These are phyloP conservation scores for Skeletonema marinoi DNA, from an alignment of 108 stramenopile species.

Conservation along the genomic window DNA sequence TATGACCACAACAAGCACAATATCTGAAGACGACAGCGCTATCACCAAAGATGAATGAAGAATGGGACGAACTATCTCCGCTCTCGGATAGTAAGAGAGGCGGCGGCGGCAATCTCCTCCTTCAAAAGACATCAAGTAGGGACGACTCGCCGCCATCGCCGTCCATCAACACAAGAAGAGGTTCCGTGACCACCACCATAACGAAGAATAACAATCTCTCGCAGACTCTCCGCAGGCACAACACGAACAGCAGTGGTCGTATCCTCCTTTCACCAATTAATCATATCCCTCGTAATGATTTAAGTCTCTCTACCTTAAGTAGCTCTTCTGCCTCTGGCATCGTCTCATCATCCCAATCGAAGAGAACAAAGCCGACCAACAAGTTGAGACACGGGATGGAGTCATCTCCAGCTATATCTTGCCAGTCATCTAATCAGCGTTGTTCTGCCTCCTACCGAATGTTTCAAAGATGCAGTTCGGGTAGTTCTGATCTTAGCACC, in stretches of 20 bases:
- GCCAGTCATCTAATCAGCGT: neutral
- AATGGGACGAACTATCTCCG: too few species aligned
- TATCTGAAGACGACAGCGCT: too few species aligned
- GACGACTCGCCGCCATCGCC: too few species aligned
- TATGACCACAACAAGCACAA: too few species aligned
- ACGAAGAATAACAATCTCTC: too few species aligned
- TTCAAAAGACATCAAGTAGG: neutral
- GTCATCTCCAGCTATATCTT: neutral
- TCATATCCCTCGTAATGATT: neutral
- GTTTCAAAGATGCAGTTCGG: slow-evolving; percentile 3
- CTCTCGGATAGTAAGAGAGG: too few species aligned
- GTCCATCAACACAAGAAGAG: neutral
- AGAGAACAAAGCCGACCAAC: neutral
- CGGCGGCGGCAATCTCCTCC: neutral
- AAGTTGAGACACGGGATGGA: neutral
- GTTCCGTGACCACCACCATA: neutral
- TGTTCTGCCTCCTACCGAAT: slow-evolving; percentile 11
- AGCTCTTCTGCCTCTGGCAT: neutral
- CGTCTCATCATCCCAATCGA: neutral
- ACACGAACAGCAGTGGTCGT: neutral
- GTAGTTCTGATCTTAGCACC: neutral
- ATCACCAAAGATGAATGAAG: too few species aligned
- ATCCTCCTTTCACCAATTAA: neutral
- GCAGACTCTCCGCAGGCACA: neutral
- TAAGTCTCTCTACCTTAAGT: too few species aligned